Evolutionary conservation across 768 basidiomycete genomes (phyloP), one percentile per base, ranked within the genome.

Genomic region (Zangia roseola): DNA sequence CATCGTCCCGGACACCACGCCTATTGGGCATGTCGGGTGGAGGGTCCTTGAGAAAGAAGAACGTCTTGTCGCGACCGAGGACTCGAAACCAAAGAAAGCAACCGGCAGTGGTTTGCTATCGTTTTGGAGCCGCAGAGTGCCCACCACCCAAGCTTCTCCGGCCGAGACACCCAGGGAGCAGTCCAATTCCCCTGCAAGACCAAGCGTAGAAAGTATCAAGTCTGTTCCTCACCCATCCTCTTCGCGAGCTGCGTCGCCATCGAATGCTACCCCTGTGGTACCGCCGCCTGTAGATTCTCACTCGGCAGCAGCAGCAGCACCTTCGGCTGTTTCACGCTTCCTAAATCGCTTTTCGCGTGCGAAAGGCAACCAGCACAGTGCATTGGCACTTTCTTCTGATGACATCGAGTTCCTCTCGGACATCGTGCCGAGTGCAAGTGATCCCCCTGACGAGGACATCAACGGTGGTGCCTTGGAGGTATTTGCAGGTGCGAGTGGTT

Each of bases 351-450:
- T 94, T 65, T 83, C 82, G 8, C 78, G 82, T 19, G 67, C 68
- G 23, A 74, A 69, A 40, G 53, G 61, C 23, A 49, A 71, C 40
- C 68, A 70, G 26, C 73, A 73, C 40, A 76, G 75, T 43, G 82
- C 86, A 25, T 64, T 94, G 28, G 79, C 89, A 12, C 74, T 94
- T 16, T 89, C 89, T 14, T 73, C 80, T 2, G 83, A 89, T 49
- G 93, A 95, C 63, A 74, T 95, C 24, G 86, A 91, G 55, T 94
- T 88, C 61, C 74, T 95, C 17, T 81, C 80, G 28, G 87, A 84
- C 62, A 74, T 72, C 47, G 85, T 80, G 10, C 84, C 86, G 4
- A 78, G 76, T 53, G 75, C 74, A 10, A 62, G 56, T 41, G 79
- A 81, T 47, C 74, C 69, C 14, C 52, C 53, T 14, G 66, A 68